Evolutionary conservation across 352 stramenopile species (phyloP).

Genomic region (Phytopythium cucurbitacearum): DNA sequence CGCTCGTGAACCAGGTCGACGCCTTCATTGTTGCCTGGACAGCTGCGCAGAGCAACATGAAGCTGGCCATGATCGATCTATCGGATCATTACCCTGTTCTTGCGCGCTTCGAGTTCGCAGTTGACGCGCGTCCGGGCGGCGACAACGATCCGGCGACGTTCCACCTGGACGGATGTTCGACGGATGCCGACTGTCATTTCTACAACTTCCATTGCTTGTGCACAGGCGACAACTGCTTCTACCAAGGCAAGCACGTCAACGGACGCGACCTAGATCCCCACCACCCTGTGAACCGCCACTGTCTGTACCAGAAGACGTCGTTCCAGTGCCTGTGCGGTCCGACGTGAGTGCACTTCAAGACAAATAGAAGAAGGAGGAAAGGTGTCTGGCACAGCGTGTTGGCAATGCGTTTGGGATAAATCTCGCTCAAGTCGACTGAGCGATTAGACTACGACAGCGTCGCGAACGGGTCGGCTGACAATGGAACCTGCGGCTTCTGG

Average conservation of each 20-base stretch:
- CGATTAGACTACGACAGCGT: constrained; percentile 43
- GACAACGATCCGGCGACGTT: constrained; percentile 52
- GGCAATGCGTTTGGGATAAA: too few relatives aligned
- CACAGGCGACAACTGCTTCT: constrained; percentile 59
- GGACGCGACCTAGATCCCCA: constrained; percentile 49
- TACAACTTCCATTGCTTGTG: constrained; percentile 70
- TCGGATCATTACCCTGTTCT: constrained; percentile 81
- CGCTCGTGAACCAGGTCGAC: constrained; percentile 43
- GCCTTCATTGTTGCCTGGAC: constrained; percentile 69
- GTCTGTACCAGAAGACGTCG: constrained; percentile 62
- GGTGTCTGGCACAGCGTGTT: too few relatives aligned
- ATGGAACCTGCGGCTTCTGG: constrained; percentile 18
- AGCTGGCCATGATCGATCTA: constrained; percentile 60
- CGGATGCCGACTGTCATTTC: constrained; percentile 66
- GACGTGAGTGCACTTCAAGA: constrained; percentile 25
- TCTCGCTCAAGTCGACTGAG: too few relatives aligned
- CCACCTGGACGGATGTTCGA: constrained; percentile 76
- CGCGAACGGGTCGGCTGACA: constrained; percentile 47
- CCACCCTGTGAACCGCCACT: constrained; percentile 74
- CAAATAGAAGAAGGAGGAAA: too few relatives aligned
- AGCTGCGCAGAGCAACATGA: constrained; percentile 36
- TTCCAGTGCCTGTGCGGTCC: constrained; percentile 64
- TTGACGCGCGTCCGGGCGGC: constrained; percentile 31
- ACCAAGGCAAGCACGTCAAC: constrained; percentile 44
- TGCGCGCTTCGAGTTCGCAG: constrained; percentile 58